Percentiles rank a stretch among this genome's conserved stretches.
These are phyloP conservation scores for Kodamaea laetipori DNA, from an alignment of 805 yeast genomes.

Conservation along the genomic window DNA sequence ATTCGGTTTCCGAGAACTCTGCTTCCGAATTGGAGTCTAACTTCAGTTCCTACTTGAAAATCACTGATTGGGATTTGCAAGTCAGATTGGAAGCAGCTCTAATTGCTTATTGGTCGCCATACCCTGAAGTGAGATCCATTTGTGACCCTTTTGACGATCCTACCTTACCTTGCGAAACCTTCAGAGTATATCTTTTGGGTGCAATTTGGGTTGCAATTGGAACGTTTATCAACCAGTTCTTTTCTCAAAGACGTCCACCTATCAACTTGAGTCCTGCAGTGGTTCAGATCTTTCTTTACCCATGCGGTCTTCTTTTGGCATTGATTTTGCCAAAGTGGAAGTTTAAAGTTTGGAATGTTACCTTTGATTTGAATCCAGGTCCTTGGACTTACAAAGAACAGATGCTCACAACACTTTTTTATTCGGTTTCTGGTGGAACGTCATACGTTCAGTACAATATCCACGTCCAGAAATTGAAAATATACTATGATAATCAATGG, in stretches of 20 bases:
- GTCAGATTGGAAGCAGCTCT: slow-evolving; percentile 40
- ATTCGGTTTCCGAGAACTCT: neutral
- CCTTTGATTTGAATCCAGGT: slow-evolving; percentile 55
- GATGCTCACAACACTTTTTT: slow-evolving; percentile 57
- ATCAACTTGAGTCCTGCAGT: slow-evolving; percentile 46
- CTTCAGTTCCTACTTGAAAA: slow-evolving; percentile 19
- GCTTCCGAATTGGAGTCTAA: slow-evolving; percentile 2
- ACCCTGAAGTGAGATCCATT: slow-evolving; percentile 39
- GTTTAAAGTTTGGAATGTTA: slow-evolving; percentile 32
- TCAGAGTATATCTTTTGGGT: slow-evolving; percentile 57
- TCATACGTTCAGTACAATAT: slow-evolving; percentile 20
- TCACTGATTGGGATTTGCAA: slow-evolving; percentile 38
- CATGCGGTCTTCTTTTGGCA: slow-evolving; percentile 42
- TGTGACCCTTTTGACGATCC: slow-evolving; percentile 56
- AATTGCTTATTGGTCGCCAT: slow-evolving; percentile 43
- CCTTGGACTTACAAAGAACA: slow-evolving; percentile 69
- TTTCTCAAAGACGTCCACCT: slow-evolving; percentile 54
- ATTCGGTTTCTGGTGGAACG: slow-evolving; percentile 34
- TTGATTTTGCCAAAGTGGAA: slow-evolving; percentile 40
- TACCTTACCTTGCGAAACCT: slow-evolving; percentile 49
- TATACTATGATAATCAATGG: slow-evolving; percentile 29
- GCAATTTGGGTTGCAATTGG: slow-evolving; percentile 54
- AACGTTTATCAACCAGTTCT: slow-evolving; percentile 56
- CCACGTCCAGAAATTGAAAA: slow-evolving; percentile 17
- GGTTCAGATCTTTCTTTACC: slow-evolving; percentile 48